Conservation (phyloP, 208 protist species). For the Trypanosoma platydactyli region DNA sequence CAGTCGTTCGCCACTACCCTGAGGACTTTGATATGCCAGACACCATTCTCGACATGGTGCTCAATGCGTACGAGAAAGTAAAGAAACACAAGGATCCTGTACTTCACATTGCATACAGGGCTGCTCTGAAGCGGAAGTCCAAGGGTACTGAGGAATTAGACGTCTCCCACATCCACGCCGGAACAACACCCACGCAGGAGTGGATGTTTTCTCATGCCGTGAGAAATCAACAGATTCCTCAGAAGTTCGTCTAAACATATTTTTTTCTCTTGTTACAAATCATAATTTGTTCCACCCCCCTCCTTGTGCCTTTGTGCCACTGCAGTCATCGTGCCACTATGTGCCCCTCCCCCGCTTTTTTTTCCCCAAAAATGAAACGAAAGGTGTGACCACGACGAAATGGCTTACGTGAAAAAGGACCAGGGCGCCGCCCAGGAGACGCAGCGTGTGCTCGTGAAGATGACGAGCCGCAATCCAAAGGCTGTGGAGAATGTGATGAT, state of each 20-base stretch:
- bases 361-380: slow-evolving; percentile 25
- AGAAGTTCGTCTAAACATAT: slow-evolving; percentile 18
- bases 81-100: slow-evolving; percentile 41
- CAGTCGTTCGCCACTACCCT: slow-evolving; percentile 45
- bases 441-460: slow-evolving; percentile 97
- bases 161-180: slow-evolving; percentile 10
- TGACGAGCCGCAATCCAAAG: slow-evolving; percentile 96
- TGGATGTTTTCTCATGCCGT: slow-evolving; percentile 69
- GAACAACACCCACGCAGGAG: slow-evolving; percentile 24
- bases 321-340: neutral
- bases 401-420: slow-evolving; percentile 82
- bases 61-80: slow-evolving; percentile 50
- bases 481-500: slow-evolving; percentile 97
- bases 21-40: slow-evolving; percentile 62
- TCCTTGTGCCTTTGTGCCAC: slow-evolving; percentile 4
- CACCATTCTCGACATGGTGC: slow-evolving; percentile 61
- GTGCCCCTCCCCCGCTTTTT: slow-evolving; percentile 13
- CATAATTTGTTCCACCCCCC: slow-evolving; percentile 11
- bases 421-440: slow-evolving; percentile 47
- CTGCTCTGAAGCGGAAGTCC: slow-evolving; percentile 44
- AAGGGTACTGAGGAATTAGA: slow-evolving; percentile 21
- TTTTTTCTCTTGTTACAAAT: too few species aligned
- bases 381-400: slow-evolving; percentile 76
- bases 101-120: slow-evolving; percentile 48
- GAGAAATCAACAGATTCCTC: slow-evolving; percentile 25